phyloP scores from a whole-genome alignment of 208 protist genomes.

The Leishmania lainsoni region DNA sequence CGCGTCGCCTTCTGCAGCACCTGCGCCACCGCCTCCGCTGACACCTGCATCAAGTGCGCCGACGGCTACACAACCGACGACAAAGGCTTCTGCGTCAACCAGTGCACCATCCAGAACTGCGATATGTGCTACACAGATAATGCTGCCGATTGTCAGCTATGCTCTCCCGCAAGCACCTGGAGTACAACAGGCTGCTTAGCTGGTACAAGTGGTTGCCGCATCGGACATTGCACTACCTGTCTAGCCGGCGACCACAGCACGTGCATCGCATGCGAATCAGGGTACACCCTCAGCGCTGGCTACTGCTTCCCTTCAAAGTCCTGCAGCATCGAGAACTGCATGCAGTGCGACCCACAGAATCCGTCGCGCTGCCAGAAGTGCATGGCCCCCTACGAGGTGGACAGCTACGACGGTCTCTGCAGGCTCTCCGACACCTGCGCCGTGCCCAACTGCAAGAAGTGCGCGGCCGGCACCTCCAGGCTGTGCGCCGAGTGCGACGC shows the following conservation, averaged over 20 bases:
- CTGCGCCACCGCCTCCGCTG: neutral
- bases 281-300: constrained; percentile 8
- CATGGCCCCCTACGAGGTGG: neutral
- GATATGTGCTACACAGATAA: constrained; percentile 15
- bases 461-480: neutral
- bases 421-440: constrained; percentile 1
- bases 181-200: neutral
- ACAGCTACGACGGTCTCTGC: constrained; percentile 5
- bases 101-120: constrained; percentile 4
- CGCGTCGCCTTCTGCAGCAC: constrained; percentile 16
- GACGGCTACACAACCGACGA: constrained; percentile 2
- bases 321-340: constrained; percentile 10
- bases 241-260: neutral
- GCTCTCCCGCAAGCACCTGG: constrained; percentile 6
- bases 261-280: constrained; percentile 9
- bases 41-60: neutral
- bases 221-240: constrained; percentile 13
- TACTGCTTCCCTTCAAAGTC: neutral
- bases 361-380: constrained; percentile 8
- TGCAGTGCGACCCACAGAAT: neutral
- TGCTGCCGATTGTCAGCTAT: constrained; percentile 15
- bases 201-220: constrained; percentile 5
- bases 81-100: neutral
- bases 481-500: constrained; percentile 8
- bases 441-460: constrained; percentile 13